Percentiles rank a stretch among this genome's conserved stretches.
Conservation (phyloP, 2,329 filamentous ascomycete species). For the Nemania serpens region DNA sequence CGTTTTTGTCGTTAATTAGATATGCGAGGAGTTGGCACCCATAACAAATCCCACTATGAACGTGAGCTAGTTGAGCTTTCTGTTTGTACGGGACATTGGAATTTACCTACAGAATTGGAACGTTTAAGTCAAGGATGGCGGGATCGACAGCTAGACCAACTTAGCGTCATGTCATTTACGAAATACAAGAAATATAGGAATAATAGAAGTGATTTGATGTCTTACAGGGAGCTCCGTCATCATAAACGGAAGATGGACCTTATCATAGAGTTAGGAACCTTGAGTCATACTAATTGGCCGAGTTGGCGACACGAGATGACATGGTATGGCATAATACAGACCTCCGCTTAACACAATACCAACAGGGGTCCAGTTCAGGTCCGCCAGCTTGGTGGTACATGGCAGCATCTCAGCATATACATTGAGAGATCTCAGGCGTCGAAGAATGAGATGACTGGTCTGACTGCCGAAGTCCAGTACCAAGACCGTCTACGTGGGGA, state of each 20-base stretch:
- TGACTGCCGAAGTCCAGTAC: conserved; percentile 71
- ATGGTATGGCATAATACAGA: conserved; percentile 41
- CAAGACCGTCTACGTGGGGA: conserved; percentile 67
- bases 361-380: conserved; percentile 78
- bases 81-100: not conserved
- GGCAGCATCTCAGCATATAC: conserved; percentile 86
- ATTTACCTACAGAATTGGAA: conserved; percentile 52
- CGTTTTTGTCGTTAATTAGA: conserved; percentile 66
- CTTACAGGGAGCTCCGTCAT: conserved; percentile 66
- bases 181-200: too few relatives aligned
- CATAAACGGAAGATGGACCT: conserved; percentile 75
- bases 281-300: not conserved
- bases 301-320: not conserved
- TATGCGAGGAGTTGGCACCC: conserved; percentile 69
- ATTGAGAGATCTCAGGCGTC: conserved; percentile 76
- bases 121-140: conserved; percentile 75
- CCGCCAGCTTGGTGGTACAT: conserved; percentile 79
- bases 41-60: conserved; percentile 60
- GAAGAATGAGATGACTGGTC: conserved; percentile 74
- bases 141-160: conserved; percentile 68
- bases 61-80: conserved; percentile 8
- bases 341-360: conserved; percentile 81
- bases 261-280: conserved; percentile 28
- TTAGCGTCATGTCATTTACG: conserved; percentile 8
- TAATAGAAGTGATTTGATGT: conserved; percentile 6